These are phyloP conservation scores for Knufia fluminis DNA, from an alignment of 2,329 filamentous ascomycete species.

Conservation along the genomic window DNA sequence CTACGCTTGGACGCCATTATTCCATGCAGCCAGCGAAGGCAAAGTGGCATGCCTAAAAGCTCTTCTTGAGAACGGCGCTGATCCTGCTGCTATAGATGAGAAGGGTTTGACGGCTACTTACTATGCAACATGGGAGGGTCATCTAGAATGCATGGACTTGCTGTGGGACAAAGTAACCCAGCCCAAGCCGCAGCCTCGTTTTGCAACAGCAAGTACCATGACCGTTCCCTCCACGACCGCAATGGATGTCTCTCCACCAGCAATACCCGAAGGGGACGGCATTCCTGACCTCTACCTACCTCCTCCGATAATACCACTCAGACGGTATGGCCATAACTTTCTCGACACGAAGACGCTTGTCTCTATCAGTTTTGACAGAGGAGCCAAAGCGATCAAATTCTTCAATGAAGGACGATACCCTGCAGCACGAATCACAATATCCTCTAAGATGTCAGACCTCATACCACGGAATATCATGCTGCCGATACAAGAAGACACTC, in stretches of 20 bases:
- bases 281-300: slow-evolving; percentile 89
- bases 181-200: neutral
- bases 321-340: slow-evolving; percentile 96
- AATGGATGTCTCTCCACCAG: slow-evolving; percentile 19
- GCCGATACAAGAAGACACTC: slow-evolving; percentile 91
- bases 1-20: slow-evolving; percentile 93
- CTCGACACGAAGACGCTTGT: slow-evolving; percentile 95
- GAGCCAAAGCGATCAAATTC: slow-evolving; percentile 74
- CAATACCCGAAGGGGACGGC: slow-evolving; percentile 50
- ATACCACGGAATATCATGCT: slow-evolving; percentile 94
- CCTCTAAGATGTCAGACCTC: slow-evolving; percentile 88
- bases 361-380: slow-evolving; percentile 77
- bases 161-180: slow-evolving; percentile 41
- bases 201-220: slow-evolving; percentile 2
- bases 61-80: slow-evolving; percentile 67
- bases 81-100: slow-evolving; percentile 75
- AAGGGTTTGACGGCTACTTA: slow-evolving; percentile 93
- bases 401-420: slow-evolving; percentile 97
- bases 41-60: slow-evolving; percentile 80
- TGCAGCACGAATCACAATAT: slow-evolving; percentile 87
- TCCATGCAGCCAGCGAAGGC: slow-evolving; percentile 93
- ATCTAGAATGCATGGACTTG: slow-evolving; percentile 86
- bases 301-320: slow-evolving; percentile 87
- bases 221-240: slow-evolving; percentile 13
- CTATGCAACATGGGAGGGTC: slow-evolving; percentile 96